phyloP scores from a whole-genome alignment of 768 basidiomycete genomes.

The Sarcodon sp. region DNA sequence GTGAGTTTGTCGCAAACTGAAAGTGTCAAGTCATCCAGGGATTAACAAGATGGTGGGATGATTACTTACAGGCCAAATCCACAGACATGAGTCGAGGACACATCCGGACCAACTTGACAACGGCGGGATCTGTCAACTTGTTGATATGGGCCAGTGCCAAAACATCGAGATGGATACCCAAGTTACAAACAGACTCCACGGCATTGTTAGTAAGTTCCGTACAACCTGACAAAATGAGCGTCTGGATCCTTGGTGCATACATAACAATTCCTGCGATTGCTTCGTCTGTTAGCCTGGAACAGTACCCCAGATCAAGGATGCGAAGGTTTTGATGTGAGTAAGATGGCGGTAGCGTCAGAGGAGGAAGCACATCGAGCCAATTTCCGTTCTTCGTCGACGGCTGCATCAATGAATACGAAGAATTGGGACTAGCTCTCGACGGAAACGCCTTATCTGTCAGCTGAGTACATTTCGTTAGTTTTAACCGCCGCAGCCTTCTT shows the following conservation, averaged over 20 bases:
- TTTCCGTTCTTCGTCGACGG: slow-evolving; percentile 9
- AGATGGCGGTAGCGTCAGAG: slow-evolving; percentile 36
- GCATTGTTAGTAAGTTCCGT: slow-evolving; percentile 57
- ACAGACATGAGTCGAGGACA: slow-evolving; percentile 71
- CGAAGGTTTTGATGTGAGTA: slow-evolving; percentile 64
- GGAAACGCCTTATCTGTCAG: slow-evolving; percentile 79
- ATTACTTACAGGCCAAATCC: slow-evolving; percentile 72
- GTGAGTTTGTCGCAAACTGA: slow-evolving; percentile 74
- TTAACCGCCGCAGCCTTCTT: slow-evolving; percentile 61
- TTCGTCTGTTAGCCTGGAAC: slow-evolving; percentile 57
- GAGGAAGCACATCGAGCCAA: slow-evolving; percentile 45
- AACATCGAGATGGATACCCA: slow-evolving; percentile 68
- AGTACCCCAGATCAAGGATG: slow-evolving; percentile 65
- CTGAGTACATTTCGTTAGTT: slow-evolving; percentile 64
- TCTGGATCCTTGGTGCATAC: slow-evolving; percentile 69
- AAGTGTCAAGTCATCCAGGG: slow-evolving; percentile 3
- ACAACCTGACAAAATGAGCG: slow-evolving; percentile 71
- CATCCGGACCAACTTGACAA: slow-evolving; percentile 52
- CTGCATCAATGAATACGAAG: slow-evolving; percentile 2
- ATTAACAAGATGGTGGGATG: slow-evolving; percentile 1
- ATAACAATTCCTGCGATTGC: slow-evolving; percentile 63
- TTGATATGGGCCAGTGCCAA: slow-evolving; percentile 71
- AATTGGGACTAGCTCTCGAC: slow-evolving; percentile 12
- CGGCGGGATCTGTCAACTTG: slow-evolving; percentile 67
- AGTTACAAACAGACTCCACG: slow-evolving; percentile 51